Evolutionary conservation across 148 eudicot genomes (phyloP), one percentile per base, ranked within the genome.

Genomic region (Beta vulgaris): DNA sequence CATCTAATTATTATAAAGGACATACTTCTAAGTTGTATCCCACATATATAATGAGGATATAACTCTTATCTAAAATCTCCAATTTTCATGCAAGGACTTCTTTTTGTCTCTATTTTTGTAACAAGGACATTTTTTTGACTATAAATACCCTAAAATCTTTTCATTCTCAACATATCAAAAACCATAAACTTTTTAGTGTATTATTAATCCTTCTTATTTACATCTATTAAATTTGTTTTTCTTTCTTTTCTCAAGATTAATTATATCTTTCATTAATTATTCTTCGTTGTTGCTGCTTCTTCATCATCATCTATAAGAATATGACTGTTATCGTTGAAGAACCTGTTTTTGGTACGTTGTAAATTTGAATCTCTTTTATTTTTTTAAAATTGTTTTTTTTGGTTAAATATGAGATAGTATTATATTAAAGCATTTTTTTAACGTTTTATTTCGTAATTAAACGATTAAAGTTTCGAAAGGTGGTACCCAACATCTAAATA

Each of bases 321-420:
- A 81, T 81, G 84, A 81, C 84, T 1, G 75, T 84, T 31, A 68
- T 76, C 3, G 82, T 81, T 29, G 82, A 75, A 26, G 82, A 84
- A 46, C 77, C 84, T 16, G 29, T 75, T 32, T 62, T 72, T 19
- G 87, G 87, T 84, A 84, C 35, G 87, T 68, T 65, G 4, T 19
- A 15, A 34, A 6, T 29, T 3, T n/a, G 11, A 6, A 49, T 36
- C 40, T 16, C 1, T 16, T 10, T 40, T 39, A 26, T 34, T 28
- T 36, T 29, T 16, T 11, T 14, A 1, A 11, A 12, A 14, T 57
- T 23, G 35, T 61, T 28, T 42, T 14, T n/a, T n/a, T n/a, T n/a
- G n/a, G n/a, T n/a, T n/a, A n/a, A n/a, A n/a, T n/a, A n/a, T n/a
- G n/a, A n/a, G n/a, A n/a, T n/a, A n/a, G n/a, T n/a, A n/a, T n/a